A percentile compares a stretch with the other conserved stretches of the same genome.
Conservation (phyloP, 2,329 filamentous ascomycete genomes). For the Ophiocordyceps camponoti-rufipedis region DNA sequence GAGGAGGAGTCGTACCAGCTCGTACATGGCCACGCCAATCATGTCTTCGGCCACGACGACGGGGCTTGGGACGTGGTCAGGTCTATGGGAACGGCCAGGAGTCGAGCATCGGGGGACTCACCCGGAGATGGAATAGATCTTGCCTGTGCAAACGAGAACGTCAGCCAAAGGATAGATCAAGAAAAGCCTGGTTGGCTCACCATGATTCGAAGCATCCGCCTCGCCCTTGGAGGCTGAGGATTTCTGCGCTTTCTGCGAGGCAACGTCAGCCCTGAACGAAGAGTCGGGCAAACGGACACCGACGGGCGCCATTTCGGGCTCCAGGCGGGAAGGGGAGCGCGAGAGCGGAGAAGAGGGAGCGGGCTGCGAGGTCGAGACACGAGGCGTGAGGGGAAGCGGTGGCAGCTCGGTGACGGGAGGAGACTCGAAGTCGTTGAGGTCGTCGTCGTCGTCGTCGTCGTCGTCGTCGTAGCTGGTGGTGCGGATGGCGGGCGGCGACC, state of each 20-base stretch:
- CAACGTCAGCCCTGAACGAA: slow-evolving; percentile 6
- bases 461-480: slow-evolving; percentile 12
- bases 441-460: slow-evolving; percentile 18
- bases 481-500: slow-evolving; percentile 6
- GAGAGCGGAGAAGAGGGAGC: too few relatives aligned
- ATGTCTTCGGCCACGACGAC: slow-evolving; percentile 96
- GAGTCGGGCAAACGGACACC: too few relatives aligned
- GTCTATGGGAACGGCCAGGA: neutral
- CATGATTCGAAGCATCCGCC: slow-evolving; percentile 19
- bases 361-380: too few relatives aligned
- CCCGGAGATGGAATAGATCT: slow-evolving; percentile 46
- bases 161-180: neutral
- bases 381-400: too few relatives aligned
- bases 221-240: slow-evolving; percentile 12
- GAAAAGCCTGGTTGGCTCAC: slow-evolving; percentile 12
- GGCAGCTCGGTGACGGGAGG: neutral
- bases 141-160: slow-evolving; percentile 23
- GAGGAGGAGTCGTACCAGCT: slow-evolving; percentile 48
- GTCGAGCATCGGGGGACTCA: slow-evolving; percentile 15
- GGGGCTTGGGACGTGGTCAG: slow-evolving; percentile 31
- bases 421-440: slow-evolving; percentile 11
- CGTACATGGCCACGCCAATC: slow-evolving; percentile 99
- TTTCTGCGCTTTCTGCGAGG: neutral
- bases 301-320: too few relatives aligned
- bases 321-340: too few relatives aligned